Evolutionary conservation across 768 basidiomycete species (phyloP).

Genomic region (Cystobasidium onofrii): DNA sequence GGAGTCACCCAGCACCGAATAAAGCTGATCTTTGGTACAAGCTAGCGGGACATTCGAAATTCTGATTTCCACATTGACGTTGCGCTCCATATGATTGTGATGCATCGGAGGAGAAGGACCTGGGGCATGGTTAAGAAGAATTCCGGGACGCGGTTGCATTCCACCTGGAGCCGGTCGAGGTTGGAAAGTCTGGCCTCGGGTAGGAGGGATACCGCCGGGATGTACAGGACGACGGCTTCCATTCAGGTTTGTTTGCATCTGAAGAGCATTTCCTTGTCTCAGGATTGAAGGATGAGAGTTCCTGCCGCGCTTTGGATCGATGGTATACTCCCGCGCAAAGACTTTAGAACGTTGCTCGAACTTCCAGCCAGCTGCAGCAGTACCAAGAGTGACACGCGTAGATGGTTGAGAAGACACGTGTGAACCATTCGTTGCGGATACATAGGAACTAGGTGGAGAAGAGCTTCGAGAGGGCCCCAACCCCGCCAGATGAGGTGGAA

Average conservation of each 20-base stretch:
- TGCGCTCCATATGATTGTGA: not conserved
- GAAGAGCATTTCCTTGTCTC: not conserved
- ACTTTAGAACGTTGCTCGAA: not conserved
- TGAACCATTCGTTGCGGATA: not conserved
- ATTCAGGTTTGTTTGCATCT: not conserved
- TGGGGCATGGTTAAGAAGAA: not conserved
- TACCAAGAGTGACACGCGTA: not conserved
- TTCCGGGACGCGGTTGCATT: not conserved
- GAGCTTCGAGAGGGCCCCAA: not conserved
- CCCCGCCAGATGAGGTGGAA: not conserved
- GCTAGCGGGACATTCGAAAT: not conserved
- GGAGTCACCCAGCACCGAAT: not conserved
- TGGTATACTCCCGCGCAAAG: not conserved
- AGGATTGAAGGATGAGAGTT: not conserved
- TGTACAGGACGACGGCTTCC: not conserved
- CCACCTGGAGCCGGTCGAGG: not conserved
- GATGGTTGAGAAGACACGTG: not conserved
- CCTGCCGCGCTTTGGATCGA: not conserved
- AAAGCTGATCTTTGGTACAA: conserved; percentile 6
- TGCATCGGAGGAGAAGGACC: not conserved
- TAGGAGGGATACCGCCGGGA: not conserved
- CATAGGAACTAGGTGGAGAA: not conserved
- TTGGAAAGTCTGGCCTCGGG: not conserved
- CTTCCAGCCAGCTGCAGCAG: not conserved
- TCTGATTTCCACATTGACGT: conserved; percentile 11